Evolutionary conservation across 805 yeast species (phyloP), one percentile per base, ranked within the genome.

Genomic region (Brettanomyces sp.): DNA sequence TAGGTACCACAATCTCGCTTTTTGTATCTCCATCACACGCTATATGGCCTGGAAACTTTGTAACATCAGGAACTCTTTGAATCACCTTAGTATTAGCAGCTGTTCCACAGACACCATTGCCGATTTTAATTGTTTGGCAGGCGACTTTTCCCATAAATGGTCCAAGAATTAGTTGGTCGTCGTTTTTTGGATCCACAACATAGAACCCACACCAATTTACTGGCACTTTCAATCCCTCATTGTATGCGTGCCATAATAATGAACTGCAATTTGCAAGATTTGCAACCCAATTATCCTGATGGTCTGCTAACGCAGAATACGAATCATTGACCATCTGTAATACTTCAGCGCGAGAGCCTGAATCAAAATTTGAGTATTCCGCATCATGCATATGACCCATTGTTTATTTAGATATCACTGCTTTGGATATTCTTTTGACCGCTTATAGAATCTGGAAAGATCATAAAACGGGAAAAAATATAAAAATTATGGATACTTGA

Each of bases 91-190:
- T 51, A 0, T 58, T 49, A 0, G 95, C 96, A 2, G 96, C 95
- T 1, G 77, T 67, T 4, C 99, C 98, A 66, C 98, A 93, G 0
- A 91, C 98, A 12, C 99, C 99, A 48, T 67, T 72, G 4, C 96
- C 96, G 44, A 83, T 67, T 46, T 67, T 58, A 47, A 91, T 93
- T 25, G 67, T 66, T 63, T 93, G 98, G 57, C 99, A 91, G 0
- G 98, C 98, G 3, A 91, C 97, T 62, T 88, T 88, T 4, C 99
- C 99, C 63, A 87, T 95, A 63, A 91, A 91, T 12, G 99, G 99
- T 0, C 95, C 99, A 36, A 91, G 68, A 22, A 86, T 72, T 44
- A 93, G 68, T 56, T 74, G 79, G 1, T 60, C 41, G 1, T 54
- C 42, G 24, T 57, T 60, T 11, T 60, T 56, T 3, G 68, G 62